Percentiles rank a stretch among this genome's conserved stretches.
Evolutionary conservation across 148 eudicot species (phyloP).

Genomic region (Chenopodium suecicum): DNA sequence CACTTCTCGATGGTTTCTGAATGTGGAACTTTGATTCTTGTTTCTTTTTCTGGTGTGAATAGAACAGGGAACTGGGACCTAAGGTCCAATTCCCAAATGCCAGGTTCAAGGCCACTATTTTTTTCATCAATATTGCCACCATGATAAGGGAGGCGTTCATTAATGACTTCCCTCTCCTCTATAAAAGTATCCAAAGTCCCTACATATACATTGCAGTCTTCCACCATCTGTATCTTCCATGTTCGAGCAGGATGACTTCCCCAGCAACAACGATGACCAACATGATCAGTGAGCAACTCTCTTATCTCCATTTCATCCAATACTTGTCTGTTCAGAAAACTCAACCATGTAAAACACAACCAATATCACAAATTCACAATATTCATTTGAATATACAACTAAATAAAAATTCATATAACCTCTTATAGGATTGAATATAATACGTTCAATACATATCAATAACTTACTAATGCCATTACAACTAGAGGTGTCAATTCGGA

Average conservation of each 20-base stretch:
- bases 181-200: constrained; percentile 88
- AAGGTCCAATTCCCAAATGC: constrained; percentile 95
- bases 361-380: neutral
- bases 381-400: neutral
- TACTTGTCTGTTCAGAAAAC: constrained; percentile 52
- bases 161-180: constrained; percentile 78
- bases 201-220: constrained; percentile 97
- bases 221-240: constrained; percentile 81
- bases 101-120: constrained; percentile 67
- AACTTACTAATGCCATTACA: neutral
- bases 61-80: constrained; percentile 82
- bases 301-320: constrained; percentile 92
- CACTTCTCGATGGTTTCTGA: constrained; percentile 86
- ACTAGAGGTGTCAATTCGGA: too few species aligned
- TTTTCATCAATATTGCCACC: constrained; percentile 63
- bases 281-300: constrained; percentile 88
- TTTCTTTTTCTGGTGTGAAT: constrained; percentile 70
- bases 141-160: constrained; percentile 56
- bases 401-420: neutral
- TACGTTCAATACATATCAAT: neutral
- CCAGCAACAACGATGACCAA: constrained; percentile 98
- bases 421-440: too few species aligned
- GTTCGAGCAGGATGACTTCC: constrained; percentile 97
- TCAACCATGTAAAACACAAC: neutral
- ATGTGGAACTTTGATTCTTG: constrained; percentile 67